Evolutionary conservation across 352 stramenopile genomes (phyloP), one percentile per base, ranked within the genome.

Genomic region (Pythium pyrilobum): DNA sequence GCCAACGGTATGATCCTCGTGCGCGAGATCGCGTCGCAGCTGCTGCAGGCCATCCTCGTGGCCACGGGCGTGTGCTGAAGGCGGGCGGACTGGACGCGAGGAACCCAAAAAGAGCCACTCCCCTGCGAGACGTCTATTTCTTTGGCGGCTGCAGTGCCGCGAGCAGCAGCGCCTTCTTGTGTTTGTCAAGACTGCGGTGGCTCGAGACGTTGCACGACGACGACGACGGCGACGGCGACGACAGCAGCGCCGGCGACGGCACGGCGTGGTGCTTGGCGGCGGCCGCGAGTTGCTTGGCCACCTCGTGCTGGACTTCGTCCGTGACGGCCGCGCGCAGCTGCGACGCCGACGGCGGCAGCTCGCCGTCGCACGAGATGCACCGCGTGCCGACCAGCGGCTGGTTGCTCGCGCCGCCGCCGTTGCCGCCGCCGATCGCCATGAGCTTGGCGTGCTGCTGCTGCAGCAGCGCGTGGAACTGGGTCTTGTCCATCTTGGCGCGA

Each of bases 1-100:
- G 82, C 85, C 54, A 95, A 95, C 70, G 90, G 69, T 51, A 89
- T 95, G 77, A 95, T 96, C 41, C 62, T 96, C 42, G 85, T 96
- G 25, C 87, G 89, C 47, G 83, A 96, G 52, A 95, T 95, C 52
- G 86, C 86, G 27, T 94, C 82, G 1, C 81, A 95, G 53, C 56
- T 96, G 33, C 71, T 93, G 10, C 78, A 92, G 62, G 72, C 78
- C 12, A 92, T 92, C 61, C 61, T 90, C 20, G 78, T 89, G n/a
- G 72, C 80, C 21, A 81, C 80, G 1, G 68, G 66, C 11, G 77
- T 89, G 9, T 85, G 79, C 58, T 69, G 63, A 29, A n/a, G 27
- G 49, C 20, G 13, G 25, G 29, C 28, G 21, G 9, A 40, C 20
- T 20, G 10, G 5, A 47, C 27, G 20, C 29, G 12, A 34, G 21